Percentiles rank a stretch among this genome's conserved stretches.
These are phyloP conservation scores for Populus hybrid DNA, from an alignment of 441 rosid genomes.

Conservation along the genomic window DNA sequence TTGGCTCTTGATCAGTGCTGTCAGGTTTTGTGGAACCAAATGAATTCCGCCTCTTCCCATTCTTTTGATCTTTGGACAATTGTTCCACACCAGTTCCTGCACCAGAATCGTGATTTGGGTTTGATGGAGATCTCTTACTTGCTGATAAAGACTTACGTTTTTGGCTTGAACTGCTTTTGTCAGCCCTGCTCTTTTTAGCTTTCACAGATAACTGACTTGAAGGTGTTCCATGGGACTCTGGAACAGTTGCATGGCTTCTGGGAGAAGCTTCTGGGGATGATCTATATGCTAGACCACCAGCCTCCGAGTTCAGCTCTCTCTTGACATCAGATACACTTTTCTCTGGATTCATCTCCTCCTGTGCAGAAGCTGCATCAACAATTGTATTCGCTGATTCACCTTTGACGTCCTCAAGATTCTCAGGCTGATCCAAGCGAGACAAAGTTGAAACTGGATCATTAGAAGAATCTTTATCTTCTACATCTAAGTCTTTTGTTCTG, in stretches of 20 bases:
- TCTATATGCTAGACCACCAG: slow-evolving; percentile 39
- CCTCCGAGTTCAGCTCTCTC: slow-evolving; percentile 33
- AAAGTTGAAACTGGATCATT: slow-evolving; percentile 23
- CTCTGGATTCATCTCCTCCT: slow-evolving; percentile 34
- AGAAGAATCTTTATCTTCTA: slow-evolving; percentile 36
- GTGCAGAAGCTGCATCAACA: slow-evolving; percentile 28
- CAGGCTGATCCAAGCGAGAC: slow-evolving; percentile 33
- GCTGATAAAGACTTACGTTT: slow-evolving; percentile 56
- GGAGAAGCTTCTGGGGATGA: slow-evolving; percentile 68
- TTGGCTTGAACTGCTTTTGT: slow-evolving; percentile 49
- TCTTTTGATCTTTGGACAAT: slow-evolving; percentile 55
- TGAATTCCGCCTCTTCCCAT: slow-evolving; percentile 64
- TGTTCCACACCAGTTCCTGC: slow-evolving; percentile 48
- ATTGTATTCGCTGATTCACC: slow-evolving; percentile 34
- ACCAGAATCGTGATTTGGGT: slow-evolving; percentile 50
- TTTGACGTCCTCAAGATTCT: slow-evolving; percentile 30
- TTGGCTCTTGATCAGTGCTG: slow-evolving; percentile 59
- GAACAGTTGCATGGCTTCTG: slow-evolving; percentile 55
- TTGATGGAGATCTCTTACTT: slow-evolving; percentile 59
- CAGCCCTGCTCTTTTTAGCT: slow-evolving; percentile 43
- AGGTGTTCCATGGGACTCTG: slow-evolving; percentile 87
- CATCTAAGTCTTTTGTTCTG: slow-evolving; percentile 28
- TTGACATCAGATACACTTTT: slow-evolving; percentile 37
- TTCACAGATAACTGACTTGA: slow-evolving; percentile 68
- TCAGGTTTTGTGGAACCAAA: slow-evolving; percentile 54